These are phyloP conservation scores for Rhododendron simsii DNA, from an alignment of 148 eudicot genomes.

Conservation along the genomic window DNA sequence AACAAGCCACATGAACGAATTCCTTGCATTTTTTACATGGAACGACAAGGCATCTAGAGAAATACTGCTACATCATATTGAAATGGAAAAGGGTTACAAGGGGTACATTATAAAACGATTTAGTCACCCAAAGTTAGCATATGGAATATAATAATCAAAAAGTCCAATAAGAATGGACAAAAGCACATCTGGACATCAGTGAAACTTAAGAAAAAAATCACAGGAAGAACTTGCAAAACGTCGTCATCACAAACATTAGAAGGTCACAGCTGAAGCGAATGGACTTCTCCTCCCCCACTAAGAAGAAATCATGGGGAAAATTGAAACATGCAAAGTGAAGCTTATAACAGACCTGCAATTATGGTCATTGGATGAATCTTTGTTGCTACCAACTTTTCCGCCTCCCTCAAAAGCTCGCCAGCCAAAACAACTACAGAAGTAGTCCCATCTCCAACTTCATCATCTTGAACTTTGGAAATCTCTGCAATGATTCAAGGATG, in stretches of 20 bases:
- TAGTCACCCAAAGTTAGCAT: not conserved
- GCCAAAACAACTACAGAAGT: slow-evolving; percentile 97
- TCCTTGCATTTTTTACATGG: not conserved
- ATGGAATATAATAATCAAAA: not conserved
- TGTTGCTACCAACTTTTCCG: slow-evolving; percentile 85
- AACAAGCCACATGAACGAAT: not conserved
- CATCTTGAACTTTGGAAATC: slow-evolving; percentile 95
- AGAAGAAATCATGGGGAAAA: not conserved
- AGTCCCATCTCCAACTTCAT: slow-evolving; percentile 99
- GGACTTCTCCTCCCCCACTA: slow-evolving; percentile 1
- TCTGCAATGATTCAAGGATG: slow-evolving; percentile 47
- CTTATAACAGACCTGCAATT: slow-evolving; percentile 59
- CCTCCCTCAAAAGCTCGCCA: slow-evolving; percentile 95
- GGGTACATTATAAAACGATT: not conserved
- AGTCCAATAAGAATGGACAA: not conserved
- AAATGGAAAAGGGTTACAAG: not conserved
- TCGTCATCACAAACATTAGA: not conserved
- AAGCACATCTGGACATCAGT: not conserved
- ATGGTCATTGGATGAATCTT: slow-evolving; percentile 99
- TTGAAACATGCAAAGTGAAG: not conserved
- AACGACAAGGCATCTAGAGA: not conserved
- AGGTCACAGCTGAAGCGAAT: not conserved
- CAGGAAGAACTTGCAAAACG: not conserved
- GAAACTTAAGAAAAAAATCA: not conserved
- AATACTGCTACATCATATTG: not conserved